Base-by-base conservation (phyloP, 2,329 filamentous ascomycete genomes). In the Trichoderma semiorbis region DNA sequence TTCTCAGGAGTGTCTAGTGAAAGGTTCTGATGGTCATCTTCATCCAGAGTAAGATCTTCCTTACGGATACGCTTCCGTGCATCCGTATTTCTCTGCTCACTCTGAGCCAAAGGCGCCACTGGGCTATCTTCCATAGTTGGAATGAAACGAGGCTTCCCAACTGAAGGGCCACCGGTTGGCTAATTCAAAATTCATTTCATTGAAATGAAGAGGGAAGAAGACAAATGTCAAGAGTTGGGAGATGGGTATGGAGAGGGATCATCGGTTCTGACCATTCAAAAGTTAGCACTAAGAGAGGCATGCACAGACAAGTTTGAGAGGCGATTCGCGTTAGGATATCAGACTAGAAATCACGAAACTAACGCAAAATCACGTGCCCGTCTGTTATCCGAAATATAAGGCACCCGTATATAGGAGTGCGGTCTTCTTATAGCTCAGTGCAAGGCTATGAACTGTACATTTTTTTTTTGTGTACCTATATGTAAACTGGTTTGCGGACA, bases 311-410 rank as follows among this genome's bases (percentile, higher is more conserved):
- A 24, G 47, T 24, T 50, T 11, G 11, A 50, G n/a, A 50, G 11
- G 57, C 26, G 11, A 43, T 36, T 30, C 55, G 34, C 39, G 39
- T 28, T 55, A 8, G 18, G 12, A 28, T 43, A n/a, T 24, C 50
- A 28, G 18, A 12, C 43, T 32, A 24, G 5, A 21, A 43, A 58
- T 69, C 80, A 73, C 80, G 79, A 77, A 78, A 81, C 71, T 78
- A 76, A 78, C 80, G 77, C 80, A 80, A 76, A 63, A 76, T 82
- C 81, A 82, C 81, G 81, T 82, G 81, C 43, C 26, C 16, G 11
- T 36, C 26, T 24, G 50, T 50, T 50, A 10, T 2, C 12, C 21
- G 18, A 21, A 47, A 21, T 2, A 21, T 11, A 47, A 5, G 8
- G 18, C 3, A 39, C 36, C 36, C 36, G 36, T 43, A 43, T 18